phyloP scores from a whole-genome alignment of 2,329 filamentous ascomycete genomes.

The Lecanicillium sp. region DNA sequence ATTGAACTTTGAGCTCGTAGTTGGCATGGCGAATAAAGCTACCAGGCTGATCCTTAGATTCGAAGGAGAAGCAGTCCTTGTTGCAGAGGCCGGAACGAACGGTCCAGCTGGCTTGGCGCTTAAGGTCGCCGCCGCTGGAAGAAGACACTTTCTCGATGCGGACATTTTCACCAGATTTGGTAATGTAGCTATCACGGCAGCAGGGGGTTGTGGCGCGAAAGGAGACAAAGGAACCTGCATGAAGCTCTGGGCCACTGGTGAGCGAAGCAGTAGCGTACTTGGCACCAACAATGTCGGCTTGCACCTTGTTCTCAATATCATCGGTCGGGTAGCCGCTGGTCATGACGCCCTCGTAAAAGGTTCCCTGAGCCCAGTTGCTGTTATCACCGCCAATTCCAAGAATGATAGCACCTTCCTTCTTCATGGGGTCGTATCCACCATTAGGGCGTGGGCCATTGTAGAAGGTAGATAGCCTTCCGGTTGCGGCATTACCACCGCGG shows the following conservation, averaged over 20 bases:
- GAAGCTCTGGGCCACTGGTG: slow-evolving; percentile 37
- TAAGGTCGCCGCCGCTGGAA: slow-evolving; percentile 38
- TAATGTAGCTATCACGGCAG: slow-evolving; percentile 45
- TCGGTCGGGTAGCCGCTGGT: slow-evolving; percentile 53
- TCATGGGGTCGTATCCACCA: slow-evolving; percentile 53
- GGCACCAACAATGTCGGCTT: slow-evolving; percentile 52
- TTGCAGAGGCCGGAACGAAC: slow-evolving; percentile 48
- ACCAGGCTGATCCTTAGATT: slow-evolving; percentile 48
- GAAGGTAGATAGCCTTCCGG: slow-evolving; percentile 48
- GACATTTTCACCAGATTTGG: slow-evolving; percentile 40
- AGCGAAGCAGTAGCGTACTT: slow-evolving; percentile 42
- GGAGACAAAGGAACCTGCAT: slow-evolving; percentile 40
- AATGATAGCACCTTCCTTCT: slow-evolving; percentile 56
- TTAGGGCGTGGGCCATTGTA: slow-evolving; percentile 48
- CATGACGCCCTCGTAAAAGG: slow-evolving; percentile 59
- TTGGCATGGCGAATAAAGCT: slow-evolving; percentile 49
- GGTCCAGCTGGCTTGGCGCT: slow-evolving; percentile 44
- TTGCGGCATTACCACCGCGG: slow-evolving; percentile 47
- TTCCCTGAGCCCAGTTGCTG: slow-evolving; percentile 49
- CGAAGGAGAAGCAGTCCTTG: slow-evolving; percentile 51
- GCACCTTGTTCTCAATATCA: slow-evolving; percentile 46
- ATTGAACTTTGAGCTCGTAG: slow-evolving; percentile 40
- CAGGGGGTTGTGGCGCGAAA: slow-evolving; percentile 47
- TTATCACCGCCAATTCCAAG: slow-evolving; percentile 63
- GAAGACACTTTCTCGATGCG: slow-evolving; percentile 47